Evolutionary conservation across 192 early-diverging fungal genomes (phyloP), one percentile per base, ranked within the genome.

Genomic region (Podila verticillata): DNA sequence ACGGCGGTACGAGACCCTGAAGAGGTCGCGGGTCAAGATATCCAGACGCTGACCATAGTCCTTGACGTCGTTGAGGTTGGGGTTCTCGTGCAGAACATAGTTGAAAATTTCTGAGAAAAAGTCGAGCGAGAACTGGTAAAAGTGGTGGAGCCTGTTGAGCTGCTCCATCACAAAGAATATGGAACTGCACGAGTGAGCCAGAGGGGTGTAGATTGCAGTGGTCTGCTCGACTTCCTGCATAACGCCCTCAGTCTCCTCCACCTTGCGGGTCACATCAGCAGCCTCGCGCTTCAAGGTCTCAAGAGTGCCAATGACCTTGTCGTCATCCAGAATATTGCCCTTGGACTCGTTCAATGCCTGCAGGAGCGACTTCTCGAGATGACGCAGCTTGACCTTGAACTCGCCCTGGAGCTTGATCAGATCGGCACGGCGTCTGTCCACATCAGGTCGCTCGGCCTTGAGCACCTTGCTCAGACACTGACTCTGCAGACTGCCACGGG

Each of bases 151-250:
- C 48, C 88, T 82, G 61, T 92, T 87, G 48, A 99, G 86, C 69
- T 97, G 96, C 70, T 99, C 98, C 86, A 99, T 92, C n/a, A 92
- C 89, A 86, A 99, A 99, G 88, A 95, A 99, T 51, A 99, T 92
- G 4, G 94, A 91, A 65, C 95, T 93, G 85, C 96, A 97, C 12
- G 94, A 87, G 58, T 93, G 89, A 3, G 98, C 97, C 56, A 99
- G 74, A 10, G 97, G 96, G 10, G 95, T 94, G 73, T 97, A 99
- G 10, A 93, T 83, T 2, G 88, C 88, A 6, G 96, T 95, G 0
- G 96, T 96, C n/a, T 88, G 82, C 59, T 99, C 97, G 17, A 99
- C 96, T 75, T 99, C 96, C 70, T 92, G 88, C 95, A 99, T 93
- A 26, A 99, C 89, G 7, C 88, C 87, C 63, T 99, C 96, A 3